phyloP scores from a whole-genome alignment of 2,329 filamentous ascomycete species.

The Cercospora brassicicola region DNA sequence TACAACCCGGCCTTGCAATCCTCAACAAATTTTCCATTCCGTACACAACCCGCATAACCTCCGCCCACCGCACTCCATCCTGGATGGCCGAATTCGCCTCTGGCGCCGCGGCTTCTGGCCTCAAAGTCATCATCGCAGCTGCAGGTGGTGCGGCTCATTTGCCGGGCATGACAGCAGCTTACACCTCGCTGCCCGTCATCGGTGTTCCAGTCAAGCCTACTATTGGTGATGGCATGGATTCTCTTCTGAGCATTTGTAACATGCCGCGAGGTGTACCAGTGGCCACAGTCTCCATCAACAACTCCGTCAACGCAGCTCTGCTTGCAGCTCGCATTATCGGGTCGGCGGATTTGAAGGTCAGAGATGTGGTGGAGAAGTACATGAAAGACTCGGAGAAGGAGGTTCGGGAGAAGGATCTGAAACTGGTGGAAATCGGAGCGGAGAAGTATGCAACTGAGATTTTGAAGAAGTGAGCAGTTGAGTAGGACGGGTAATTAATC shows the following conservation, averaged over 20 bases:
- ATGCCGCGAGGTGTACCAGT: constrained; percentile 52
- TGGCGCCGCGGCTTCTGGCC: constrained; percentile 39
- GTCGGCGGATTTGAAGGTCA: constrained; percentile 53
- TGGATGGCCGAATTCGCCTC: constrained; percentile 50
- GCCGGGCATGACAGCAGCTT: constrained; percentile 54
- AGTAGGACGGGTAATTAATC: background rate
- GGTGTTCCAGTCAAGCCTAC: constrained; percentile 53
- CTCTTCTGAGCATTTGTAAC: constrained; percentile 53
- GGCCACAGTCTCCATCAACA: constrained; percentile 49
- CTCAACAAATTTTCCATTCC: constrained; percentile 70
- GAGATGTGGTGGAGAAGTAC: constrained; percentile 60
- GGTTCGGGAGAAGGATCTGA: constrained; percentile 57
- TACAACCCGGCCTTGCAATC: constrained; percentile 65
- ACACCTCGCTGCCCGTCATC: constrained; percentile 54
- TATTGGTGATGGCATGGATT: constrained; percentile 53
- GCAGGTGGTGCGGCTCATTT: constrained; percentile 54
- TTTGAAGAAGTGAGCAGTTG: constrained; percentile 30
- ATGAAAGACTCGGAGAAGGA: constrained; percentile 63
- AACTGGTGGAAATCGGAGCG: constrained; percentile 41
- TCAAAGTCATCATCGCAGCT: constrained; percentile 52
- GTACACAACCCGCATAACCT: constrained; percentile 72
- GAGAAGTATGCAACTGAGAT: constrained; percentile 34
- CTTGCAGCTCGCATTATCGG: constrained; percentile 49
- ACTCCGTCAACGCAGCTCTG: constrained; percentile 49
- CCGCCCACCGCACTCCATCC: constrained; percentile 59